Evolutionary conservation across 2,329 filamentous ascomycete species (phyloP), one percentile per base, ranked within the genome.

Genomic region (Thelonectria olida): DNA sequence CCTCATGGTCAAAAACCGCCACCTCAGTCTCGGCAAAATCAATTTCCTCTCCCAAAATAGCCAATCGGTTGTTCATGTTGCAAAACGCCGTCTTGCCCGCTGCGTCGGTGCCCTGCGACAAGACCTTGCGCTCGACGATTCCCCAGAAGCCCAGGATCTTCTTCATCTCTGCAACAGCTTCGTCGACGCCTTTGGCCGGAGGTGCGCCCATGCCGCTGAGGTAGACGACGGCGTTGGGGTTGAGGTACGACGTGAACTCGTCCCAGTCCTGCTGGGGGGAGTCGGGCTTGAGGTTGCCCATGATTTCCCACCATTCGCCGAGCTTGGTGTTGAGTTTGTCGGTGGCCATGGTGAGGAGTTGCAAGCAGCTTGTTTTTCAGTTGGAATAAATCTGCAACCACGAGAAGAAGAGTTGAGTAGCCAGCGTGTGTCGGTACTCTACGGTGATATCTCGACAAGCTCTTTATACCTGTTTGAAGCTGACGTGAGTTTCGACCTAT

Each of bases 201-300:
- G 51, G 27, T 23, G 5, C 28, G 13, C 12, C 22, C 20, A 61
- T 47, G 8, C 58, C 51, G n/a, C 49, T 45, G 13, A 55, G 28
- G 17, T 55, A 52, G 8, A 61, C 12, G 5, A 49, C 27, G 2
- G 25, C 23, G 22, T 55, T 20, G 5, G 51, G 58, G 38, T 23
- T 51, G 1, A 55, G 38, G 45, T 51, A 44, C 9, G 52, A 55
- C 7, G 27, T 20, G 13, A 28, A 61, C 15, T 52, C 31, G 38
- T 61, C 58, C 58, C 58, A 61, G 9, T 41, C 51, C 27, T 54
- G 51, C 34, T 55, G 58, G n/a, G 58, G 12, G 5, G 58, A 61
- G 22, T 51, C 45, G 36, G 28, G 7, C 5, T 49, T 54, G 20
- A 61, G 45, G 12, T 19, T 34, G 38, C 15, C 3, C 9, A 55